Base-by-base conservation (phyloP, 495 filamentous ascomycete species). In the Monascus purpureus region DNA sequence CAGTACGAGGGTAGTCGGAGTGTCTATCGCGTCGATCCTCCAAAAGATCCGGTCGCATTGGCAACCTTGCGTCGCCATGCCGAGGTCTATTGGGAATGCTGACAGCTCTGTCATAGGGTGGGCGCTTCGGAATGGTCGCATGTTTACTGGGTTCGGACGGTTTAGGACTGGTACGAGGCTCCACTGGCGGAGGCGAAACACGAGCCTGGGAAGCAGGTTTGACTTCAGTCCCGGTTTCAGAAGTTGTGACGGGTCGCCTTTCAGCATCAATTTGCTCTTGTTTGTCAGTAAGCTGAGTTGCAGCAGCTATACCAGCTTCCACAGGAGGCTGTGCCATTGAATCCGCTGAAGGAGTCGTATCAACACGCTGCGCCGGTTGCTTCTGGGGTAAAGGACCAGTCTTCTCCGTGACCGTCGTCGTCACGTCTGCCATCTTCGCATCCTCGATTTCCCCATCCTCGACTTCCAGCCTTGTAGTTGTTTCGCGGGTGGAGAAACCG, bases 401-500 rank as follows among this genome's bases (percentile, higher is more conserved):
- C 19, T 42, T 42, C 5, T 45, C 36, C 1, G 27, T 8, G 15
- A 29, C 40, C 20, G 32, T 50, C 2, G 35, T 28, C 32, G 54
- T 15, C 23, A 37, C 42, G 46, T 66, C 55, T 8, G 39, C 35
- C 53, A 64, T 61, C 40, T 70, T 77, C 8, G 62, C 64, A 53
- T 85, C 77, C 42, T 80, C 75, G 19, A 84, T 79, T 43, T 87
- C 81, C 15, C 80, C 81, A 54, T 85, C 80, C 47, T 85, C 81
- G 30, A 77, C 77, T 44, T 86, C 81, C 7, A 49, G 36, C 28
- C 53, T 60, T 8, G 56, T 39, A 26, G 35, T 17, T 7, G 23
- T 42, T 41, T 38, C 50, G 26, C 40, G 43, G 18, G 46, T 55
- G 13, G 43, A 38, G 37, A 49, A 41, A 44, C 46, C 53, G 22